Evolutionary conservation across 2,329 filamentous ascomycete species (phyloP).

Genomic region (Hypoxylon rubiginosum): DNA sequence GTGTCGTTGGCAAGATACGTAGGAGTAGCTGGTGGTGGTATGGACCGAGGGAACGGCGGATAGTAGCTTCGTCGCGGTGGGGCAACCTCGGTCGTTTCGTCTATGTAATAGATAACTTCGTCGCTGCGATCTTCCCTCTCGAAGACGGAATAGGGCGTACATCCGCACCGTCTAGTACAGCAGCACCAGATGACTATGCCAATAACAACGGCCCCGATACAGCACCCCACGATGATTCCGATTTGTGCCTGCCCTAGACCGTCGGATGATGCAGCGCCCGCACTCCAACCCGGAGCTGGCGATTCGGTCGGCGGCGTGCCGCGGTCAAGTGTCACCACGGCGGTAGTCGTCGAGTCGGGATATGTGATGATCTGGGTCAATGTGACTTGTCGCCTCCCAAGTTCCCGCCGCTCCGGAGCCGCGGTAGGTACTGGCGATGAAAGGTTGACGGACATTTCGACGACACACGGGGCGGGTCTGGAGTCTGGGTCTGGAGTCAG

Average conservation of each 20-base stretch:
- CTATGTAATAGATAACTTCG: constrained; percentile 2
- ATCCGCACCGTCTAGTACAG: constrained; percentile 41
- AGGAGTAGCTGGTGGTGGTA: constrained; percentile 44
- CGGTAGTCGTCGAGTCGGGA: constrained; percentile 46
- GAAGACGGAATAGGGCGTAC: constrained; percentile 20
- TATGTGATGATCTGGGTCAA: constrained; percentile 51
- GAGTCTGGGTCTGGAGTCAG: constrained; percentile 16
- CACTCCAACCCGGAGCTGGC: constrained; percentile 18
- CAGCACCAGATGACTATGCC: constrained; percentile 44
- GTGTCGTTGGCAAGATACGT: constrained; percentile 33
- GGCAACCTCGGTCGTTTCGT: background rate
- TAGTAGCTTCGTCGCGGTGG: constrained; percentile 29
- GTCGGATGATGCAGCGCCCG: constrained; percentile 35
- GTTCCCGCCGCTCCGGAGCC: constrained; percentile 11
- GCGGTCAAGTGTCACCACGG: constrained; percentile 48
- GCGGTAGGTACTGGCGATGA: constrained; percentile 21
- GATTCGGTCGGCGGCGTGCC: constrained; percentile 36
- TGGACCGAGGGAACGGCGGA: constrained; percentile 45
- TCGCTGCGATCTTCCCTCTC: constrained; percentile 22
- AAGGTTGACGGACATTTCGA: constrained; percentile 28
- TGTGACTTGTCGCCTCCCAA: constrained; percentile 46
- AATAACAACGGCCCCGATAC: constrained; percentile 44
- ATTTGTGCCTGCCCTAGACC: constrained; percentile 41
- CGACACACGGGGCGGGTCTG: constrained; percentile 7
- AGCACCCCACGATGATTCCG: constrained; percentile 49